Evolutionary conservation across 2,329 filamentous ascomycete genomes (phyloP).

Genomic region (Lecanicillium sp.): DNA sequence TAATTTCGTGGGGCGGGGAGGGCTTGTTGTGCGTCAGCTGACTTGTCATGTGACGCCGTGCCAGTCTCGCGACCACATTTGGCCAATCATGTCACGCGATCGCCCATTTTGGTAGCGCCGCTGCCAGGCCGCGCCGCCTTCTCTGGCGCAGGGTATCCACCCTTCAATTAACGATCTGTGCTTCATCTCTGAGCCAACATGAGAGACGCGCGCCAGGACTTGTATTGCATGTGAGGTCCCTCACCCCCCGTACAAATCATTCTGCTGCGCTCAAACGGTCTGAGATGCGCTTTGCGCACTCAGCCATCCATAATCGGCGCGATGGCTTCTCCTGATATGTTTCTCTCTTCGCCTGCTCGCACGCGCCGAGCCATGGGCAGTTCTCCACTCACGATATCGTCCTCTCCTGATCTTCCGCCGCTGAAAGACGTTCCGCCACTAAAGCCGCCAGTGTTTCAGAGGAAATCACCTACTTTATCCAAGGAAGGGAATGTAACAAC

Average conservation of each 20-base stretch:
- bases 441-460: slow-evolving; percentile 3
- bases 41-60: slow-evolving; percentile 25
- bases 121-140: no score
- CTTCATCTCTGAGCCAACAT: no score
- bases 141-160: no score
- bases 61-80: slow-evolving; percentile 17
- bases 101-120: slow-evolving; percentile 5
- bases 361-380: slow-evolving; percentile 22
- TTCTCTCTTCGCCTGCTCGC: slow-evolving; percentile 21
- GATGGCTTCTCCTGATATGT: slow-evolving; percentile 26
- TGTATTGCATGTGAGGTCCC: no score
- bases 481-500: no score
- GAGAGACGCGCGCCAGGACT: no score
- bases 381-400: slow-evolving; percentile 29
- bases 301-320: slow-evolving; percentile 16
- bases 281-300: slow-evolving; percentile 41
- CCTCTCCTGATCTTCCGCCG: slow-evolving; percentile 48
- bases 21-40: slow-evolving; percentile 29
- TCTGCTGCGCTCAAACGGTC: slow-evolving; percentile 9
- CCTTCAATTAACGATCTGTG: no score
- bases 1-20: slow-evolving; percentile 28
- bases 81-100: slow-evolving; percentile 2
- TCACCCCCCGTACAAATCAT: slow-evolving; percentile 3
- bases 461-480: background rate
- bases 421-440: slow-evolving; percentile 35